Evolutionary conservation across 2,329 filamentous ascomycete species (phyloP), one percentile per base, ranked within the genome.

Genomic region (Aschersonia sp.): DNA sequence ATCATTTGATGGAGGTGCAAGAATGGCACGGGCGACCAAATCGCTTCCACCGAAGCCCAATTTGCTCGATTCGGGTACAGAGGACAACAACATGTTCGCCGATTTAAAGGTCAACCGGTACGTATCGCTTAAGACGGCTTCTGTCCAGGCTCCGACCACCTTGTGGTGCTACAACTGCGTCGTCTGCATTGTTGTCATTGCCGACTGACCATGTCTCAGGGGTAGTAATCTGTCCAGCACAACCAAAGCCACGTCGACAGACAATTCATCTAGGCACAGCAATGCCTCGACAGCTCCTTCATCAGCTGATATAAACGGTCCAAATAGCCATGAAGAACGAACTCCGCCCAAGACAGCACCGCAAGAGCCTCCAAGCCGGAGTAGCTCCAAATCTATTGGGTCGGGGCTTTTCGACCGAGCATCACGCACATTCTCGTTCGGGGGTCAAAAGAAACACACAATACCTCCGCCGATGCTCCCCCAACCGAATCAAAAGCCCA

Each of bases 221-320:
- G 74, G 72, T 60, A 79, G 75, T 64, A 74, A 74, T 54, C 72
- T 75, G 42, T 79, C 76, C 55, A 79, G 77, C 59, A 77, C 73
- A 39, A 79, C 76, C 50, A 76, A 79, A 61, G 73, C 73, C 50
- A 70, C 69, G 45, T 77, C 74, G 47, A 74, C 71, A 53, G 76
- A 79, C 60, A 75, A 73, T 55, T 79, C 76, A 35, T 80, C 76
- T 45, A 72, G 76, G 56, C 73, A 79, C 58, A 79, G 76, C 60
- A 77, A 77, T 61, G 72, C 69, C 46, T 79, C 76, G n/a, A 79
- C 76, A 39, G 68, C 76, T 37, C 74, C 76, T 10, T 80, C 76
- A 4, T 79, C 76, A 4, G 70, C 74, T 46, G 75, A 67, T 45
- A 52, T 62, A 35, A 49, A 45, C 37, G 54, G 52, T 40, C 52